Conservation (phyloP, 306 rosid genomes). For the Quercus ilex region DNA sequence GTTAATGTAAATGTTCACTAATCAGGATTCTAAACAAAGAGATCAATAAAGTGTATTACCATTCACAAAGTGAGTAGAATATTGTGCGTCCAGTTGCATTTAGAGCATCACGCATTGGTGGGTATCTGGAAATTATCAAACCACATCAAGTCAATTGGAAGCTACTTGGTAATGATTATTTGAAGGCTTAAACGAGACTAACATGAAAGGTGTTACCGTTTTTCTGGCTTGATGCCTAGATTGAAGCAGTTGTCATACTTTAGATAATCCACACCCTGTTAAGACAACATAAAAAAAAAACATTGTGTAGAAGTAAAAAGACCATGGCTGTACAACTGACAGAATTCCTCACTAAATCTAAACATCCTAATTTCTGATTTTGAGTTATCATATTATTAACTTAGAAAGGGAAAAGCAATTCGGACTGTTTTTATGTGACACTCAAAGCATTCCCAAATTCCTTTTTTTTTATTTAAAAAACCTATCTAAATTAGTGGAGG, state of each 20-base stretch:
- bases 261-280: constrained; percentile 84
- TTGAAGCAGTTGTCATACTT: constrained; percentile 96
- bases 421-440: not conserved
- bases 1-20: constrained; percentile 11
- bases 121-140: constrained; percentile 61
- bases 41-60: constrained; percentile 48
- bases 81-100: constrained; percentile 58
- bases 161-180: constrained; percentile 5
- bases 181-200: constrained; percentile 13
- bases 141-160: constrained; percentile 28
- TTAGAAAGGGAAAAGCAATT: not conserved
- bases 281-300: constrained; percentile 19
- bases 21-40: constrained; percentile 18
- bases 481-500: not conserved
- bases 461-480: not conserved
- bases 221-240: constrained; percentile 68
- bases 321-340: not conserved
- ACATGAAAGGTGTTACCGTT: constrained; percentile 55
- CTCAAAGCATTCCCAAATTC: not conserved
- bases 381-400: not conserved
- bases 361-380: not conserved
- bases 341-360: not conserved
- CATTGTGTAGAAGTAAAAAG: not conserved
- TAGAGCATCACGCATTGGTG: constrained; percentile 96
- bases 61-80: constrained; percentile 85